Base-by-base conservation (phyloP, 192 early-diverging fungal species). In the Paraglomus occultum region DNA sequence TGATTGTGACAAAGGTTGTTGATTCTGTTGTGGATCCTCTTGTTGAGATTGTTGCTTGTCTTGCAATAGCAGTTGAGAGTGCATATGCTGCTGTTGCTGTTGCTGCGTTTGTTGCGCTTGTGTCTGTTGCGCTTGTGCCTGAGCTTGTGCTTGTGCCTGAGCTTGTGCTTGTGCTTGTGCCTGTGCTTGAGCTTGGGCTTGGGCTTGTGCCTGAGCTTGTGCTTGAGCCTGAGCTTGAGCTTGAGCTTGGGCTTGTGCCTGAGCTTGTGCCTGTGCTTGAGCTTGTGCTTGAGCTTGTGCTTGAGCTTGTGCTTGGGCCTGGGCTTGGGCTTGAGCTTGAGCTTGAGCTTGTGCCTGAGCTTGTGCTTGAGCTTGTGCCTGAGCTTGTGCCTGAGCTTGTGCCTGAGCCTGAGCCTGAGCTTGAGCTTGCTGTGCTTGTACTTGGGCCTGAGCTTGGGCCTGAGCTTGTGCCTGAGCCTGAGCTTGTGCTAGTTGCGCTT, bases 61-160 rank as follows among this genome's bases (percentile, higher is more conserved):
- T 46, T 57, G 51, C 6, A 9, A 46, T 31, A 57, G 67, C 0
- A 12, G 53, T 57, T 69, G 67, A 23, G 38, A 46, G 8, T 54
- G 45, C 15, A 44, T 18, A 39, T 59, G 67, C 17, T 59, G 67
- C 20, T 58, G 44, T n/a, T 54, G 52, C 42, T 70, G 49, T 15
- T 48, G 48, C 42, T 50, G 55, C 7, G 15, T 18, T 20, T 49
- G 20, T 38, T 70, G 67, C 1, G 31, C 42, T 23, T 17, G 10
- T 9, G n/a, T 15, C 11, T 23, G 42, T 11, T 40, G 55, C 5
- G 17, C 42, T 15, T 23, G 55, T 58, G n/a, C 31, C 10, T 2
- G 55, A 58, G 14, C 31, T 58, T 58, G 55, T 9, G 31, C 55
- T 23, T 40, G 42, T 3, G 55, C 55, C 5, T 6, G 42, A n/a